phyloP scores from a whole-genome alignment of 2,329 filamentous ascomycete species.

The Metarhizium guizhouense region DNA sequence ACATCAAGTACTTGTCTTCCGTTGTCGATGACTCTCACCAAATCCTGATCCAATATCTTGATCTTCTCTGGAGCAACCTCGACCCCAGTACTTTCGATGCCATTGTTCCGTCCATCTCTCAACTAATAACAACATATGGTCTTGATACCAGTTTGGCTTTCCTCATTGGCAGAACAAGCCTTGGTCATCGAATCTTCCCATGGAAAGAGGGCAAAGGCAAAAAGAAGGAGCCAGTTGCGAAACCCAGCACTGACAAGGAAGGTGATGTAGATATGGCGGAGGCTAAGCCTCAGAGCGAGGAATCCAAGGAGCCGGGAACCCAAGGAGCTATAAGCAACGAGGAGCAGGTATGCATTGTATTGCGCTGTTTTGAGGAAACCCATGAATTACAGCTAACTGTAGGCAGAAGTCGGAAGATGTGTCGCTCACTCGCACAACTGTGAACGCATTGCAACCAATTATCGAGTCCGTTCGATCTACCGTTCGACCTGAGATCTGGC shows the following conservation, averaged over 20 bases:
- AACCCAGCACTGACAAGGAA: constrained; percentile 35
- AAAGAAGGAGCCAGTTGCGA: constrained; percentile 17
- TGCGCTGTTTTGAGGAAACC: neutral
- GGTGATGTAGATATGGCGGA: constrained; percentile 48
- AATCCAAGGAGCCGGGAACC: constrained; percentile 16
- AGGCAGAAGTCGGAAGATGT: constrained; percentile 26
- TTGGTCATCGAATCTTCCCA: constrained; percentile 54
- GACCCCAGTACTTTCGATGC: constrained; percentile 67
- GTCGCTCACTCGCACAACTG: constrained; percentile 20
- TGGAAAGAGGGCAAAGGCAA: constrained; percentile 24
- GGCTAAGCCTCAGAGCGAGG: constrained; percentile 19
- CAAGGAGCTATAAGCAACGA: constrained; percentile 17
- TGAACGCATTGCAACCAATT: constrained; percentile 53
- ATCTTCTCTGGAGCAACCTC: constrained; percentile 75
- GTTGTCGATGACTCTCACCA: constrained; percentile 86
- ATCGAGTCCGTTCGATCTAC: constrained; percentile 57
- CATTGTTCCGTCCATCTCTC: constrained; percentile 64
- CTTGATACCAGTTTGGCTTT: constrained; percentile 77
- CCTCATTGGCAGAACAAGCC: constrained; percentile 66
- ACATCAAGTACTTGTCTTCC: constrained; percentile 82
- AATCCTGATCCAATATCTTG: constrained; percentile 78
- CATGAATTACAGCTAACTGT: neutral
- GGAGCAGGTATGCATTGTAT: constrained; percentile 21
- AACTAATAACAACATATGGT: constrained; percentile 69
- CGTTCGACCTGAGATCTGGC: constrained; percentile 55